Evolutionary conservation across 768 basidiomycete species (phyloP), one percentile per base, ranked within the genome.

Genomic region (Peribolospora kevripleyi): DNA sequence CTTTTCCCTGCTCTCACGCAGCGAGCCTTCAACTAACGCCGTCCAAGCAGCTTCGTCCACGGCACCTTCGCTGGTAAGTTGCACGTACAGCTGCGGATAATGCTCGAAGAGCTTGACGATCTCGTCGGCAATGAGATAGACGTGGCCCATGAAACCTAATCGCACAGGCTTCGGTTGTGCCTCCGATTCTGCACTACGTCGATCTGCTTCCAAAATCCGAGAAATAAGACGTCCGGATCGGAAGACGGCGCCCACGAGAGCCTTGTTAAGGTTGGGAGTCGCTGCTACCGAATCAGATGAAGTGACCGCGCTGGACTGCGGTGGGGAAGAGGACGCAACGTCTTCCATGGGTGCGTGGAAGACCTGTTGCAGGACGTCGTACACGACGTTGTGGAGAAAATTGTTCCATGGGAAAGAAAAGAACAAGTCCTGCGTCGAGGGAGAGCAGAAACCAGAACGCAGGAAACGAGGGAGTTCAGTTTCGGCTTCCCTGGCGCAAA

Each of bases 351-450:
- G 76, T 10, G 87, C 90, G 2, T 84, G 90, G 54, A 98, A 73
- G 48, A 97, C 80, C 66, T 97, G 93, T 65, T 97, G 93, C 1
- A 97, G 73, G 56, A 93, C 71, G 65, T 98, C 93, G 65, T 97
- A 97, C 13, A 93, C 86, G 40, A 88, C 81, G 62, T 84, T 87
- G 65, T 98, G 93, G 40, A 97, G 69, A 66, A 97, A 97, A 65
- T 97, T 95, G 68, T 98, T 95, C 81, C 84, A 86, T 0, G 90
- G 88, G 63, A 81, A 93, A 57, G 82, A 80, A 65, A 95, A 95
- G 72, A 95, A 95, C 43, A 95, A 73, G 61, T 90, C 84, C 87
- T 91, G 61, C 36, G 48, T 7, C 52, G 14, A 14, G 59, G n/a
- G 7, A 0, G 4, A 41, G 14, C n/a, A 37, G 50, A 50, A 3